Base-by-base conservation (phyloP, 257 asterid species). In the Salvia splendens region DNA sequence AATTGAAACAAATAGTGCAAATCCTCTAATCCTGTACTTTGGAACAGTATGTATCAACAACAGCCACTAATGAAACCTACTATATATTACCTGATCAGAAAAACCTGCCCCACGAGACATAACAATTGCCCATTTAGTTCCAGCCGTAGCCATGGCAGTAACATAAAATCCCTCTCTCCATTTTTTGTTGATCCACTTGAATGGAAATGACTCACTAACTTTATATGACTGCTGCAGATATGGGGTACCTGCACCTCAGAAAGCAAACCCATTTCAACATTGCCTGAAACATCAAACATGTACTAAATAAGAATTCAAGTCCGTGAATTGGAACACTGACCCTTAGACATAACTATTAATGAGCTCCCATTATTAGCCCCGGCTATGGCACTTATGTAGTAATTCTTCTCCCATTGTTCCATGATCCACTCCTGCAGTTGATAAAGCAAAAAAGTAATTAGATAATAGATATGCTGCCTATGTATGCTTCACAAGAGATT, bases 21-120 rank as follows among this genome's bases (percentile, higher is more conserved):
- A 32, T 30, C 45, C 5, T 33, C 47, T 9, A 47, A 40, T 40
- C 17, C 6, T 41, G 14, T 35, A 10, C 3, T 7, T 8, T 36
- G 48, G 51, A 61, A 20, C 20, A 14, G 70, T 9, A 49, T 61
- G 14, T 33, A 16, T 16, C 47, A 61, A 46, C n/a, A 36, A 8
- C 6, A 24, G 30, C 5, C 9, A 12, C 17, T 48, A 9, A 17
- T 20, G 7, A 32, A 56, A 28, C 41, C 54, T 1, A 33, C 6
- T 36, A 70, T 60, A 53, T 72, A 60, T 49, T 72, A 87, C 95
- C 80, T 87, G 95, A 46, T 84, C 82, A 14, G 85, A 72, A 70
- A 83, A 83, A 12, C 88, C 88, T 5, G 95, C 80, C 36, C 95
- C 95, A 40, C 92, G 88, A 49, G 95, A 83, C 95, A 87, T 87